A percentile compares a stretch with the other conserved stretches of the same genome.
phyloP scores from a whole-genome alignment of 2,329 filamentous ascomycete species.

The Xylaria polymorpha region DNA sequence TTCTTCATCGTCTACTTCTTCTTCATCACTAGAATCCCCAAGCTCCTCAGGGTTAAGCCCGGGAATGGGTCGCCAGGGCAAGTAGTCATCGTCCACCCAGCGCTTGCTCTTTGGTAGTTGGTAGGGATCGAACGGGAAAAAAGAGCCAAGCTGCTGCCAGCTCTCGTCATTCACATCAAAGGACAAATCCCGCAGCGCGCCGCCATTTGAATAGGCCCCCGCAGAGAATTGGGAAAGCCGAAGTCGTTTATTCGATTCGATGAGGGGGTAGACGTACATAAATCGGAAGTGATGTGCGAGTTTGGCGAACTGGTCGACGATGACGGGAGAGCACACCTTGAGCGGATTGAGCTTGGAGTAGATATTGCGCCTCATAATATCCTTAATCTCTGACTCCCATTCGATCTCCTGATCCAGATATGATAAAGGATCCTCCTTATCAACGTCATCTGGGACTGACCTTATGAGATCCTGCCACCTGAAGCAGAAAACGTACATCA shows the following conservation, averaged over 20 bases:
- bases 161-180: constrained; percentile 73
- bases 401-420: constrained; percentile 77
- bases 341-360: constrained; percentile 92
- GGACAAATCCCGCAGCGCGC: constrained; percentile 65
- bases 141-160: constrained; percentile 87
- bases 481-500: constrained; percentile 97
- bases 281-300: constrained; percentile 87
- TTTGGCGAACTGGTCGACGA: constrained; percentile 91
- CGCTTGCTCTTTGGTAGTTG: constrained; percentile 85
- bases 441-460: constrained; percentile 68
- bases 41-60: constrained; percentile 70
- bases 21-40: constrained; percentile 65
- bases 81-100: constrained; percentile 88
- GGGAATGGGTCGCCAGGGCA: constrained; percentile 80
- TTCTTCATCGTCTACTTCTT: constrained; percentile 61
- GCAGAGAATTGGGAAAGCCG: constrained; percentile 78
- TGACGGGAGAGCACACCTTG: constrained; percentile 90
- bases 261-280: constrained; percentile 86
- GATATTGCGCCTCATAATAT: constrained; percentile 80
- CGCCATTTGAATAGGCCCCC: constrained; percentile 66
- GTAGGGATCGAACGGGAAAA: constrained; percentile 98
- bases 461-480: constrained; percentile 91
- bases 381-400: constrained; percentile 81
- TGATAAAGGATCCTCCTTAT: constrained; percentile 69
- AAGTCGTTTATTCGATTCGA: constrained; percentile 93